These are phyloP conservation scores for Phytopythium helicoides DNA, from an alignment of 352 stramenopile species.

Conservation along the genomic window DNA sequence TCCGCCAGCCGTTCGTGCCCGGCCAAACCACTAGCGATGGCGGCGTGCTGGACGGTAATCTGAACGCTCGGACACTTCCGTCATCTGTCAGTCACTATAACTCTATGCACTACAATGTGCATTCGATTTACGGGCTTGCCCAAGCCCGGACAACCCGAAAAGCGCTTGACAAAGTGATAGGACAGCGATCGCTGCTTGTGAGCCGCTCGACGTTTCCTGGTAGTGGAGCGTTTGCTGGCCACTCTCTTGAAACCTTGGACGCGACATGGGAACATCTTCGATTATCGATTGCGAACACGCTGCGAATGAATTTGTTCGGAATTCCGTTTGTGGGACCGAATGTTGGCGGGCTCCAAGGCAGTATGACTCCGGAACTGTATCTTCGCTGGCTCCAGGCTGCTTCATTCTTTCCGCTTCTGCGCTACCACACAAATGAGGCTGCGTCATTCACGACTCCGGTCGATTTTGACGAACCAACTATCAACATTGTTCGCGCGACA, in stretches of 20 bases:
- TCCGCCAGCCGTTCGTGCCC: slow-evolving; percentile 71
- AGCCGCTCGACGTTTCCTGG: slow-evolving; percentile 71
- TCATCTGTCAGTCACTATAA: slow-evolving; percentile 65
- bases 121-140: slow-evolving; percentile 79
- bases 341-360: slow-evolving; percentile 49
- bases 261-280: slow-evolving; percentile 82
- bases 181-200: slow-evolving; percentile 62
- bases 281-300: slow-evolving; percentile 59
- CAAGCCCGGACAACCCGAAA: slow-evolving; percentile 52
- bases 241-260: slow-evolving; percentile 48
- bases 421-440: slow-evolving; percentile 58
- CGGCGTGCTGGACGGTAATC: slow-evolving; percentile 50
- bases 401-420: slow-evolving; percentile 72
- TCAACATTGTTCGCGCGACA: slow-evolving; percentile 63
- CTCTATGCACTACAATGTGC: slow-evolving; percentile 85
- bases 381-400: slow-evolving; percentile 83
- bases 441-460: slow-evolving; percentile 47
- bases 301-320: slow-evolving; percentile 81
- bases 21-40: slow-evolving; percentile 33
- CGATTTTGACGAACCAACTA: slow-evolving; percentile 58
- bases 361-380: slow-evolving; percentile 64
- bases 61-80: slow-evolving; percentile 75
- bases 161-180: slow-evolving; percentile 44
- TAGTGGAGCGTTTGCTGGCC: slow-evolving; percentile 54
- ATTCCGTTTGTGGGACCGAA: slow-evolving; percentile 68